phyloP scores from a whole-genome alignment of 179 eudicot genomes.

The Nepenthes alata region DNA sequence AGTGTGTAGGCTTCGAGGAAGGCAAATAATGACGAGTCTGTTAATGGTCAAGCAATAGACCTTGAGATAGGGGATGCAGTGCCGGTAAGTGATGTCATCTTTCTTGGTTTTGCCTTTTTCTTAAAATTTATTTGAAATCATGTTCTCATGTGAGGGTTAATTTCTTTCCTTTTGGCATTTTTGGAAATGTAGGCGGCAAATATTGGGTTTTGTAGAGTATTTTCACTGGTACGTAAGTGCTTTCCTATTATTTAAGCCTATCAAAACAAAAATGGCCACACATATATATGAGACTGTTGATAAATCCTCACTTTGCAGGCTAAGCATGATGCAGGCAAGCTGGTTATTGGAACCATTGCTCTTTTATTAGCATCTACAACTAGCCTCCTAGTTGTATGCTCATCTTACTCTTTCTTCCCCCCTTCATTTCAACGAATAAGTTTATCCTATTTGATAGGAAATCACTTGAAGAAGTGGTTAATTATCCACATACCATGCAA shows the following conservation, averaged over 20 bases:
- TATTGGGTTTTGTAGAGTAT: conserved; percentile 60
- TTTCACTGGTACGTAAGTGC: conserved; percentile 53
- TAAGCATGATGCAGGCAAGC: conserved; percentile 62
- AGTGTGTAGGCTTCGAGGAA: conserved; percentile 19
- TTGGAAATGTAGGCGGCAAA: conserved; percentile 51
- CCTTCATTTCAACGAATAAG: background rate
- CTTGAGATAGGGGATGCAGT: conserved; percentile 56
- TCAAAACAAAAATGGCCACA: no score
- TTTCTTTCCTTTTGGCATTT: background rate
- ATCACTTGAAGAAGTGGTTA: background rate
- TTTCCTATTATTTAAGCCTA: background rate
- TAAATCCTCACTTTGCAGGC: conserved; percentile 37
- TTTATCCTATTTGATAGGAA: background rate
- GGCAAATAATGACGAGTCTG: conserved; percentile 9
- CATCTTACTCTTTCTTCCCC: background rate
- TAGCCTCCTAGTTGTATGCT: conserved; percentile 60
- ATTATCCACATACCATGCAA: background rate
- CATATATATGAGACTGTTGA: background rate
- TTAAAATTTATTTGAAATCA: background rate
- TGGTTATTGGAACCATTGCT: conserved; percentile 61
- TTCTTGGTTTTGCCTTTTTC: background rate
- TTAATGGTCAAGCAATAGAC: conserved; percentile 36
- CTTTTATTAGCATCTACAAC: conserved; percentile 65
- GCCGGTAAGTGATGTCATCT: conserved; percentile 32
- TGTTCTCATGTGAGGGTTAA: conserved; percentile 4